Evolutionary conservation across 768 basidiomycete genomes (phyloP), one percentile per base, ranked within the genome.

Genomic region (Antrodiella citrinella): DNA sequence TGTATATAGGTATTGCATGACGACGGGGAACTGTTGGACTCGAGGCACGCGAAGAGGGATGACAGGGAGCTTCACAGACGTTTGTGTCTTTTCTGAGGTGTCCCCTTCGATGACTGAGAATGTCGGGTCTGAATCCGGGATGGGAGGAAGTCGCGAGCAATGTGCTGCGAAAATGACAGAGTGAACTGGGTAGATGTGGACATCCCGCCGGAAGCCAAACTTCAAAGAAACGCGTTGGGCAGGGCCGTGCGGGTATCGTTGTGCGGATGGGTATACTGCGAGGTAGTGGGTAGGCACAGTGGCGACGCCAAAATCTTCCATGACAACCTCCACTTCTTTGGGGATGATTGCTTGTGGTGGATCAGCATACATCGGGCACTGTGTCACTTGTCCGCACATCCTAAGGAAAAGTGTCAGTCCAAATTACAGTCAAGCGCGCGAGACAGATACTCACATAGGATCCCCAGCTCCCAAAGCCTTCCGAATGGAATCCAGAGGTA

Each of bases 221-320:
- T 25, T 19, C 18, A 19, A 3, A 24, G 18, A 3, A 51, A 41
- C 41, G 50, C 26, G 48, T 47, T 35, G 7, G 7, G 30, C 30
- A 15, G 30, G 30, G 30, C 30, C 30, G 30, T 15, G 15, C 7
- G 30, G 30, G 15, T 35, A 35, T 7, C 7, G 7, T 35, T 35
- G 30, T 35, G 30, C 30, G 7, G 49, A 15, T 39, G 7, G 45
- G 19, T 52, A 56, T n/a, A 61, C 46, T 4, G 47, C 54, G 21
- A 61, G 45, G 49, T 55, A 46, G 41, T 61, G 60, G 5, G 60
- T 56, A 5, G 56, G 44, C 21, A 44, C 19, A 12, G 45, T 50
- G 19, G 48, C 20, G 18, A 61, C 41, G 21, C 49, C 51, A 35
- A 10, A 35, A 50, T 61, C 58, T 48, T 52, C 50, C 46, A 59